Evolutionary conservation across 495 filamentous ascomycete species (phyloP).

Genomic region (Daldinia grandis): DNA sequence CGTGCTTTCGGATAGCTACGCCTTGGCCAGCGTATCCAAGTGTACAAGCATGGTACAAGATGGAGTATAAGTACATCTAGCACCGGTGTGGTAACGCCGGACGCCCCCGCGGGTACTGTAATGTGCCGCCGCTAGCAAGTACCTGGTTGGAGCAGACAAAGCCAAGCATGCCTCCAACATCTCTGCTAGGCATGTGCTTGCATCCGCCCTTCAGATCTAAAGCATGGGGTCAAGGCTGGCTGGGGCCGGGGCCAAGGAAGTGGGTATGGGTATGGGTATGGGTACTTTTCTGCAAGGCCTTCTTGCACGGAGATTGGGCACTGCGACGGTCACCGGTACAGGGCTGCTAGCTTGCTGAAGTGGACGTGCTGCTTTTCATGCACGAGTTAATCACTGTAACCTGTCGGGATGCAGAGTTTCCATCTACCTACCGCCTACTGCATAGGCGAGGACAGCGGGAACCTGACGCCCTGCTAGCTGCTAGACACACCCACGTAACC

Average conservation of each 20-base stretch:
- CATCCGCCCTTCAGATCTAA: conserved; percentile 35
- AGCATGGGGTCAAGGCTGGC: conserved; percentile 24
- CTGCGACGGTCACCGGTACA: conserved; percentile 24
- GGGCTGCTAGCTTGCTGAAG: conserved; percentile 29
- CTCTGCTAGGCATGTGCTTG: conserved; percentile 17
- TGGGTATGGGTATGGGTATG: conserved; percentile 38
- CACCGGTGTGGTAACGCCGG: conserved; percentile 28
- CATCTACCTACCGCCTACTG: conserved; percentile 6
- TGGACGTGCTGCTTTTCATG: conserved; percentile 20
- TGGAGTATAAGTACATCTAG: conserved; percentile 22
- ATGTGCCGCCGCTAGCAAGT: conserved; percentile 28
- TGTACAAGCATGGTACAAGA: conserved; percentile 26
- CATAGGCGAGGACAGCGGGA: conserved; percentile 26
- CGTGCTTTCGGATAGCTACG: conserved; percentile 39
- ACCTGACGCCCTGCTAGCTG: conserved; percentile 10
- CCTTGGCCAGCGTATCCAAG: conserved; percentile 7
- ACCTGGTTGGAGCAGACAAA: conserved; percentile 24
- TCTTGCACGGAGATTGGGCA: conserved; percentile 7
- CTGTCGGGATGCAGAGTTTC: conserved; percentile 25
- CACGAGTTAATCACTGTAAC: conserved; percentile 29
- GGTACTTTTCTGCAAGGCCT: conserved; percentile 35
- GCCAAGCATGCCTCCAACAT: conserved; percentile 34
- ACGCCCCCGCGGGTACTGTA: conserved; percentile 37
- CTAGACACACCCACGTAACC: conserved; percentile 24
- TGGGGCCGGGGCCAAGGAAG: conserved; percentile 10